phyloP scores from a whole-genome alignment of 2,329 filamentous ascomycete species.

The Fusarium transvaalense region DNA sequence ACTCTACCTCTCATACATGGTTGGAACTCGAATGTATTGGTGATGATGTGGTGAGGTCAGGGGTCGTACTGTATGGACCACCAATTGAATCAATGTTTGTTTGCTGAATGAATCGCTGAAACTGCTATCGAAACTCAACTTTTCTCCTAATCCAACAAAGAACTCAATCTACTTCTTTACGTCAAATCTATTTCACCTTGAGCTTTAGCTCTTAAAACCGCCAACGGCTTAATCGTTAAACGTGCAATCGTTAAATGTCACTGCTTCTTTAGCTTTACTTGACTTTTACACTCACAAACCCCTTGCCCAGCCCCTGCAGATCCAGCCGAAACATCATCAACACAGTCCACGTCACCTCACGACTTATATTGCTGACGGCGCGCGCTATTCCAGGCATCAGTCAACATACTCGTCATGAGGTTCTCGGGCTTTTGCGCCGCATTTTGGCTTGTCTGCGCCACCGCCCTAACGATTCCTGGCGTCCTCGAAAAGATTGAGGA shows the following conservation, averaged over 20 bases:
- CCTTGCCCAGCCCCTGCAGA: slow-evolving; percentile 27
- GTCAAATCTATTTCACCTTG: rapidly evolving
- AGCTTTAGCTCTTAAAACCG: too few relatives aligned
- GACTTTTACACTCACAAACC: slow-evolving; percentile 1
- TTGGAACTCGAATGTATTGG: background rate
- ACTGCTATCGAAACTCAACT: background rate
- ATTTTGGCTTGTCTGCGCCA: slow-evolving; percentile 23
- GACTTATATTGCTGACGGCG: background rate
- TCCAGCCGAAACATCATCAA: slow-evolving; percentile 5
- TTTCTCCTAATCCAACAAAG: background rate
- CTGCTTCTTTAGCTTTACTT: background rate
- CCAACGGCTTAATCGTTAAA: background rate
- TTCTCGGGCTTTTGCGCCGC: background rate
- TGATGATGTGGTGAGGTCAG: slow-evolving; percentile 13
- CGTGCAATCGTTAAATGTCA: background rate
- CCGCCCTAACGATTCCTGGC: slow-evolving; percentile 18
- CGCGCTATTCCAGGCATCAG: background rate
- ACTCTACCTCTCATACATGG: background rate
- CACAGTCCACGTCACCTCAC: slow-evolving; percentile 16
- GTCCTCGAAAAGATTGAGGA: slow-evolving; percentile 18
- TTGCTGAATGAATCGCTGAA: slow-evolving; percentile 12
- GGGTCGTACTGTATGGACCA: slow-evolving; percentile 1
- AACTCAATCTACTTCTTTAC: background rate
- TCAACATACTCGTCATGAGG: slow-evolving; percentile 14
- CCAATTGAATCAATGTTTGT: background rate